Conservation (phyloP, 306 rosid genomes). For the Trifolium fragiferum region DNA sequence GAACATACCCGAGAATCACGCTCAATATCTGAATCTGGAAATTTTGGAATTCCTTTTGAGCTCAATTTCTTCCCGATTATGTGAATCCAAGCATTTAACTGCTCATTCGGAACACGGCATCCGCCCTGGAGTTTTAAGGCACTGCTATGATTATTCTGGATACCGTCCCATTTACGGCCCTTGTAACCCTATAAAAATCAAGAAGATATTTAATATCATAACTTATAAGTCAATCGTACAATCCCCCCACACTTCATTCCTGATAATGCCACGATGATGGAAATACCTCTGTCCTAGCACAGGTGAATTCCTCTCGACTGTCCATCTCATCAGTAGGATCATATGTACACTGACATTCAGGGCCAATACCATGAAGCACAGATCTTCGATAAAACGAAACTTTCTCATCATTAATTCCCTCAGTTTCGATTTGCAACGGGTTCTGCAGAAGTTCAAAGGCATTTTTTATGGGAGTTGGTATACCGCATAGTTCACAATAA, state of each 20-base stretch:
- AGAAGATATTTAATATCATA: slow-evolving; percentile 18
- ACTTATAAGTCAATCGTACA: slow-evolving; percentile 1
- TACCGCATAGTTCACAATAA: slow-evolving; percentile 14
- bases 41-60: slow-evolving; percentile 50
- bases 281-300: slow-evolving; percentile 69
- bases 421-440: slow-evolving; percentile 68
- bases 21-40: slow-evolving; percentile 53
- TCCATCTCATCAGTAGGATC: slow-evolving; percentile 42
- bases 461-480: slow-evolving; percentile 10
- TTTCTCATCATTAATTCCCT: slow-evolving; percentile 59
- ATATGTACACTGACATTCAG: slow-evolving; percentile 39
- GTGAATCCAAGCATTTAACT: slow-evolving; percentile 75
- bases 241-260: neutral
- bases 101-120: slow-evolving; percentile 71
- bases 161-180: slow-evolving; percentile 66
- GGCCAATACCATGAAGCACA: slow-evolving; percentile 57
- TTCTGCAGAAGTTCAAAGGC: slow-evolving; percentile 49
- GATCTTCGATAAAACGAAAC: slow-evolving; percentile 75
- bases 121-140: slow-evolving; percentile 33
- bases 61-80: slow-evolving; percentile 62
- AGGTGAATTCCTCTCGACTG: slow-evolving; percentile 48
- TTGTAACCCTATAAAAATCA: slow-evolving; percentile 60
- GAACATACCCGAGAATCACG: slow-evolving; percentile 68
- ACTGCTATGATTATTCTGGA: slow-evolving; percentile 38
- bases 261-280: slow-evolving; percentile 11